Base-by-base conservation (phyloP, 306 rosid species). In the Hippophae rhamnoides region DNA sequence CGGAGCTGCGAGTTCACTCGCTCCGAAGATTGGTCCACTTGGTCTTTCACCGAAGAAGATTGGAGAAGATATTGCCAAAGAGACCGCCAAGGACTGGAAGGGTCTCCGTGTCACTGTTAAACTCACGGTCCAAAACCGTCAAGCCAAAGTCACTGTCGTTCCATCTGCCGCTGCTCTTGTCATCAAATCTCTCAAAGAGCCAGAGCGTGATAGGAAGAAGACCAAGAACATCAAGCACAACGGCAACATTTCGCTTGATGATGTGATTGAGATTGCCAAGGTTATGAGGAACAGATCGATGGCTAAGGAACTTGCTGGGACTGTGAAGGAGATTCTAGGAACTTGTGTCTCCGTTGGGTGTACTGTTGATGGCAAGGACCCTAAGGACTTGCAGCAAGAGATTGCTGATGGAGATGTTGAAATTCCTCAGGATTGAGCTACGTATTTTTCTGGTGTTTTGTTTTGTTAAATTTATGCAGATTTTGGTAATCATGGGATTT, bases 31-130 rank as follows among this genome's bases (percentile, higher is more conserved):
- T 76, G 97, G 97, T 43, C 97, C 97, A 0, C 92, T 89, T 38
- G 97, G 97, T 68, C 97, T 89, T 52, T 89, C 97, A 3, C 97
- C 97, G 0, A 89, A 89, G 71, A 89, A 89, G 82, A 83, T 89
- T 60, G 97, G 97, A 72, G 97, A 89, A 71, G 97, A 89, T 62
- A 89, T 89, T 8, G 97, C 97, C 3, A 89, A 89, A 69, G 97
- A 89, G 60, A 89, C 97, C 0, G 97, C 97, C 0, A 89, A 89
- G 76, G 97, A 89, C 68, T 89, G 97, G 97, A 89, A 89, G 82
- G 97, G 97, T 0, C 81, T 89, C 3, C 64, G 97, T 0, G 97
- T 89, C 2, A 89, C 97, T 7, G 97, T 90, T 10, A 86, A 90
- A 74, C 94, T 90, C 25, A 90, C 97, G 0, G 97, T 90, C 1